These are phyloP conservation scores for Aspergillus pseudonomiae DNA, from an alignment of 2,329 filamentous ascomycete genomes.

Conservation along the genomic window DNA sequence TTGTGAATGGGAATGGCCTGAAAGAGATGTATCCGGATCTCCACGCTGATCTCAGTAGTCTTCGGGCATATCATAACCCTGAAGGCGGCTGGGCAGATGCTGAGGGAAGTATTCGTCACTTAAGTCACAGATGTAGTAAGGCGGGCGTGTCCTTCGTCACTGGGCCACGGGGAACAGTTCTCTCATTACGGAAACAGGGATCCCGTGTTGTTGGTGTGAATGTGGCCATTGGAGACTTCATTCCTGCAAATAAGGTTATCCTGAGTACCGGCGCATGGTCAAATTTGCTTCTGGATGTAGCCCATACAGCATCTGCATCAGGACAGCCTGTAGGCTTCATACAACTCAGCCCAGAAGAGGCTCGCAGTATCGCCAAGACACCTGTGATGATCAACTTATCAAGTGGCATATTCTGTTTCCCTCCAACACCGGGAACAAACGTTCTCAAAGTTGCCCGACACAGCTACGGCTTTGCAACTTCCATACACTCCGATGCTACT, in stretches of 20 bases:
- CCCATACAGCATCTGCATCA: constrained; percentile 72
- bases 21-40: constrained; percentile 28
- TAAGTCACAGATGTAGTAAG: constrained; percentile 27
- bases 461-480: constrained; percentile 60
- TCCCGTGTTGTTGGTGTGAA: constrained; percentile 58
- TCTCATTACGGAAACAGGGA: constrained; percentile 30
- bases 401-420: constrained; percentile 53
- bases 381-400: constrained; percentile 60
- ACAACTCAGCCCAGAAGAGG: constrained; percentile 69
- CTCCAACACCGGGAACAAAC: constrained; percentile 47
- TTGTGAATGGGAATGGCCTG: constrained; percentile 37
- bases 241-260: constrained; percentile 71
- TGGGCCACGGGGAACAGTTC: constrained; percentile 34
- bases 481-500: constrained; percentile 26
- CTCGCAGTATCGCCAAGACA: constrained; percentile 60
- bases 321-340: constrained; percentile 79
- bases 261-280: constrained; percentile 86
- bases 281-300: constrained; percentile 70
- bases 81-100: constrained; percentile 81
- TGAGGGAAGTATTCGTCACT: constrained; percentile 53
- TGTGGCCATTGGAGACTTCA: constrained; percentile 49
- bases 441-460: constrained; percentile 69
- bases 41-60: constrained; percentile 61
- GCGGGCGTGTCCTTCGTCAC: constrained; percentile 50
- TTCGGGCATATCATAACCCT: constrained; percentile 66